Base-by-base conservation (phyloP, 2,329 filamentous ascomycete species). In the Acrocalymma vagum region DNA sequence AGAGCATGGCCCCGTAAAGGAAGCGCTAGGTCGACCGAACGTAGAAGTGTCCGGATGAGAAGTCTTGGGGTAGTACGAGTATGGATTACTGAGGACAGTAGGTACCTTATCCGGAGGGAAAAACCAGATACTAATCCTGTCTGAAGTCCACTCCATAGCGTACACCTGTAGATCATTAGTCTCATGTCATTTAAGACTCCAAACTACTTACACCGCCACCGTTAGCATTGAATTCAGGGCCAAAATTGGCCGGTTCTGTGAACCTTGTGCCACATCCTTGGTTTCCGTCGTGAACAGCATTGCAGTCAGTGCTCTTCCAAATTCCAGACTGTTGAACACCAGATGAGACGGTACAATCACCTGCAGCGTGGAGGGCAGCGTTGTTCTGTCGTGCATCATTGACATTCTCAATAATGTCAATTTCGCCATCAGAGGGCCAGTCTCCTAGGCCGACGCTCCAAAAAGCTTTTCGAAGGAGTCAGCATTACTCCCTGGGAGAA, bases 281-380 rank as follows among this genome's bases (percentile, higher is more conserved):
- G 9, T 10, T 5, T 29, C 51, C 45, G 11, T 26, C 51, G 11
- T 70, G 55, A 34, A 49, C 29, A 18, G 69, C n/a, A n/a, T n/a
- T n/a, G n/a, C n/a, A n/a, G n/a, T n/a, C n/a, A n/a, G n/a, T n/a
- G n/a, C n/a, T n/a, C n/a, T n/a, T n/a, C n/a, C n/a, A n/a, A n/a
- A n/a, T n/a, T n/a, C n/a, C n/a, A n/a, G n/a, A n/a, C n/a, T 9
- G 37, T 30, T 65, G 60, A 20, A 42, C 41, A 6, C 42, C 9
- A 1, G 59, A 56, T 2, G 45, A 40, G 37, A 75, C 68, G 46
- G 78, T 72, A 58, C 79, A 81, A 42, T 77, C 69, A 2, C 66
- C 66, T 0, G 75, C 75, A 7, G 69, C 61, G 33, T 79, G 58
- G 3, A 53, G 62, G 14, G 81, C 81, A 6, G 51, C 38, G 30